These are phyloP conservation scores for Bryoerythrophyllum caledonicum DNA, from an alignment of 225 moss, liverwort and hornwort genomes.

Conservation along the genomic window DNA sequence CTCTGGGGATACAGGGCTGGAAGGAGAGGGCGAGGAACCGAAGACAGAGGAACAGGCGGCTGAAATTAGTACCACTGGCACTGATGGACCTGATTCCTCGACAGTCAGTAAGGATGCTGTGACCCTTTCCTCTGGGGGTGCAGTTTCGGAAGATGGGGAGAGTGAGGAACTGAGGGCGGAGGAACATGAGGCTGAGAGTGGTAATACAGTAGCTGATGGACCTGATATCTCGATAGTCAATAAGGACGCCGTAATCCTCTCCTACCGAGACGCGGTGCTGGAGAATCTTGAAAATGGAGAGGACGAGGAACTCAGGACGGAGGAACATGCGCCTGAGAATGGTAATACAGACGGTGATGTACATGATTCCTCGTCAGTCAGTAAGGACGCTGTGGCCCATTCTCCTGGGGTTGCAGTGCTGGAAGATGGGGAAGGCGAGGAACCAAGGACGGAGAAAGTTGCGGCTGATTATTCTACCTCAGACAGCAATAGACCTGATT, in stretches of 20 bases:
- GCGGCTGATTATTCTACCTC: background rate
- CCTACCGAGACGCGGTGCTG: constrained; percentile 4
- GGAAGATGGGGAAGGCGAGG: constrained; percentile 22
- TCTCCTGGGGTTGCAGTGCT: constrained; percentile 9
- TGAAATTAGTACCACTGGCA: background rate
- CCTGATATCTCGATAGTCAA: background rate
- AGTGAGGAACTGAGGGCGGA: constrained; percentile 5
- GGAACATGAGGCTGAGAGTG: background rate
- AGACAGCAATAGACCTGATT: background rate
- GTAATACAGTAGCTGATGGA: background rate
- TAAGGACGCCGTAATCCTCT: background rate
- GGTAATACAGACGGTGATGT: background rate
- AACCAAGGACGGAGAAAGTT: background rate
- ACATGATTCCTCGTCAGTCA: background rate
- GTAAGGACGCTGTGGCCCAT: background rate
- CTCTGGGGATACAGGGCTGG: background rate
- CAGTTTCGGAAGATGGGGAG: constrained; percentile 9
- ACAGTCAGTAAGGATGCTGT: background rate
- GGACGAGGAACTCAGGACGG: constrained; percentile 2
- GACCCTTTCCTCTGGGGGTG: background rate
- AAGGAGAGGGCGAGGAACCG: constrained; percentile 11
- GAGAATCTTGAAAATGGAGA: constrained; percentile 23
- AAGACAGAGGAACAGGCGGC: background rate
- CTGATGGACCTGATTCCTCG: background rate
- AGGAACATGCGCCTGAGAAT: background rate